These are phyloP conservation scores for Diaporthe destruens DNA, from an alignment of 2,329 filamentous ascomycete species.

Conservation along the genomic window DNA sequence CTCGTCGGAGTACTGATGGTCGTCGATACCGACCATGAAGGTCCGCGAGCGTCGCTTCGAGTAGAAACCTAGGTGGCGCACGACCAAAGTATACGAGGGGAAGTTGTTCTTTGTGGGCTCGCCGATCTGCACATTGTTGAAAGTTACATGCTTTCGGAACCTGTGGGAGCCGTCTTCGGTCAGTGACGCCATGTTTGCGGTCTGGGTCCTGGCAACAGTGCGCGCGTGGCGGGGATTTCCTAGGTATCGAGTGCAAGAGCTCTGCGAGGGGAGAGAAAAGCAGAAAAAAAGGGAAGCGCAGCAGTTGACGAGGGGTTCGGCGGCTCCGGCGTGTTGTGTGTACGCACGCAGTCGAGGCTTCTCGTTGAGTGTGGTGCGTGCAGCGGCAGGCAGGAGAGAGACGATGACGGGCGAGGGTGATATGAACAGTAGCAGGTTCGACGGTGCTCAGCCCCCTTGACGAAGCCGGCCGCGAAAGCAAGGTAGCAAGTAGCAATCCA, in stretches of 20 bases:
- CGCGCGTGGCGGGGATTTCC: constrained; percentile 9
- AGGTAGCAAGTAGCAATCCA: constrained; percentile 3
- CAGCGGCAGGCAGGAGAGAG: not conserved
- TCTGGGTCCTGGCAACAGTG: not conserved
- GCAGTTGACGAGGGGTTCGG: not conserved
- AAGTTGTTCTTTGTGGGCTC: constrained; percentile 71
- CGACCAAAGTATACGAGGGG: constrained; percentile 82
- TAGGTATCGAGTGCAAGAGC: not conserved
- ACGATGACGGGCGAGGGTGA: constrained; percentile 13
- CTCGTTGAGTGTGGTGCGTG: not conserved
- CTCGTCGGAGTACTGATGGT: constrained; percentile 92
- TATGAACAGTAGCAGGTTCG: constrained; percentile 4
- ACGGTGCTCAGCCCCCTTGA: constrained; percentile 17
- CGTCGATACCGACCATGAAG: constrained; percentile 91
- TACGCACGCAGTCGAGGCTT: not conserved
- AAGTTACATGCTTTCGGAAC: constrained; percentile 71
- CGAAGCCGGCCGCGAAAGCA: constrained; percentile 5
- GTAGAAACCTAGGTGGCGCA: constrained; percentile 88
- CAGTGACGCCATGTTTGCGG: constrained; percentile 57
- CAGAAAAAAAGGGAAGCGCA: not conserved
- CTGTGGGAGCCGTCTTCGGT: constrained; percentile 59
- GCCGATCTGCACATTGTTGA: constrained; percentile 70
- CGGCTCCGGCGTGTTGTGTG: not conserved
- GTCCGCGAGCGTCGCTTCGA: constrained; percentile 81
- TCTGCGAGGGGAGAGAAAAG: not conserved